phyloP scores from a whole-genome alignment of 805 yeast genomes.

The Kurtzmaniella fragi region DNA sequence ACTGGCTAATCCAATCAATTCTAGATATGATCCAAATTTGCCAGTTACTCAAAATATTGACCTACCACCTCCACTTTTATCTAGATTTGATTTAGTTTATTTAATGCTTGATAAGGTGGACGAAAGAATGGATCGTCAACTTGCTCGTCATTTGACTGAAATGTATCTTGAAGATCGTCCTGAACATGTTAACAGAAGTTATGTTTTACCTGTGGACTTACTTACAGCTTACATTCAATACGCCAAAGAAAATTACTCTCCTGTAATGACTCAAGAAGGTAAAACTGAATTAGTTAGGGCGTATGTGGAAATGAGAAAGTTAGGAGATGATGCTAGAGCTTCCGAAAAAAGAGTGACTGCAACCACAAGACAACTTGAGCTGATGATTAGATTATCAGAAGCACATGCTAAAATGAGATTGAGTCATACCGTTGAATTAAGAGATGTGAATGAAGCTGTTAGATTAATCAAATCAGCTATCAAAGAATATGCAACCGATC shows the following conservation, averaged over 20 bases:
- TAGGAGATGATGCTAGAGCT: slow-evolving; percentile 86
- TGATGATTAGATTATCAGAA: slow-evolving; percentile 90
- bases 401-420: slow-evolving; percentile 98
- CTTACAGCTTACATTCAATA: slow-evolving; percentile 87
- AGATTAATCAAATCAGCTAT: slow-evolving; percentile 89
- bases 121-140: slow-evolving; percentile 72
- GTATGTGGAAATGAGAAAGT: slow-evolving; percentile 88
- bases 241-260: slow-evolving; percentile 81
- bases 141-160: slow-evolving; percentile 86
- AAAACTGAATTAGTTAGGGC: slow-evolving; percentile 79
- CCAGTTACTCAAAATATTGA: slow-evolving; percentile 96
- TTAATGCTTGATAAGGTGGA: slow-evolving; percentile 90
- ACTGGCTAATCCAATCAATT: slow-evolving; percentile 95
- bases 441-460: slow-evolving; percentile 90
- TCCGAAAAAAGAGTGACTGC: slow-evolving; percentile 93
- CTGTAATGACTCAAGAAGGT: slow-evolving; percentile 76
- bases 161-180: slow-evolving; percentile 90
- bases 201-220: slow-evolving; percentile 79
- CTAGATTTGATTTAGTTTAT: slow-evolving; percentile 93
- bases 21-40: slow-evolving; percentile 88
- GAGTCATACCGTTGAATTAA: slow-evolving; percentile 60
- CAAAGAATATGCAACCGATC: slow-evolving; percentile 97
- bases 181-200: slow-evolving; percentile 59
- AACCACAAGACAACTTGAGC: slow-evolving; percentile 93
- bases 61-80: slow-evolving; percentile 90